phyloP scores from a whole-genome alignment of 2,329 filamentous ascomycete genomes.

The Bipolaris sorokiniana region DNA sequence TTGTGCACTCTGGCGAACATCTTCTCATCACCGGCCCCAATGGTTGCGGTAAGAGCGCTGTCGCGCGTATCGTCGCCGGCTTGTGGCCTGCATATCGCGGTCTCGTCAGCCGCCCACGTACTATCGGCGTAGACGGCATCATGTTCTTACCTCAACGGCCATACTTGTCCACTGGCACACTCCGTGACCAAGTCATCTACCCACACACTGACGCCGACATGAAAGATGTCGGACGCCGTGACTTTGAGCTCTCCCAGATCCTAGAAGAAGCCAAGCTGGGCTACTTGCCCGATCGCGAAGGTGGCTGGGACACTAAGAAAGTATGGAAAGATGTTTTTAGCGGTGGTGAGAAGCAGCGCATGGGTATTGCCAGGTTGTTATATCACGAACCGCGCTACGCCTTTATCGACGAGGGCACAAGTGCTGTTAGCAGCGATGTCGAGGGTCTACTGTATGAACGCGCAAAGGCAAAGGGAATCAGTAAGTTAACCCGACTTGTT shows the following conservation, averaged over 20 bases:
- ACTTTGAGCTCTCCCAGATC: constrained; percentile 77
- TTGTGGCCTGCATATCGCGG: constrained; percentile 97
- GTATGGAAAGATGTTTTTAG: constrained; percentile 99
- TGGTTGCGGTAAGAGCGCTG: constrained; percentile 89
- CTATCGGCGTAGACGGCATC: constrained; percentile 83
- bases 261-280: constrained; percentile 85
- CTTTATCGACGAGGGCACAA: constrained; percentile 94
- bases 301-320: constrained; percentile 94
- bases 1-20: constrained; percentile 89
- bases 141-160: constrained; percentile 98
- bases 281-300: constrained; percentile 89
- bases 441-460: constrained; percentile 92
- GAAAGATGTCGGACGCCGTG: constrained; percentile 77
- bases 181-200: constrained; percentile 97
- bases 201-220: constrained; percentile 95
- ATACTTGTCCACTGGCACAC: constrained; percentile 88
- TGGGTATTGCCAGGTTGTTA: constrained; percentile 86
- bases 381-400: constrained; percentile 96
- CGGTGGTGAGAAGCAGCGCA: constrained; percentile 95
- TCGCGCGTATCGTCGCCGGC: constrained; percentile 85
- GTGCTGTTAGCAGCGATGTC: constrained; percentile 90
- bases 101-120: constrained; percentile 84
- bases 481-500: constrained; percentile 58
- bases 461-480: constrained; percentile 92
- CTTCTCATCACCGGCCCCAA: constrained; percentile 94